These are phyloP conservation scores for Neopestalotiopsis rosae DNA, from an alignment of 2,329 filamentous ascomycete species.

Conservation along the genomic window DNA sequence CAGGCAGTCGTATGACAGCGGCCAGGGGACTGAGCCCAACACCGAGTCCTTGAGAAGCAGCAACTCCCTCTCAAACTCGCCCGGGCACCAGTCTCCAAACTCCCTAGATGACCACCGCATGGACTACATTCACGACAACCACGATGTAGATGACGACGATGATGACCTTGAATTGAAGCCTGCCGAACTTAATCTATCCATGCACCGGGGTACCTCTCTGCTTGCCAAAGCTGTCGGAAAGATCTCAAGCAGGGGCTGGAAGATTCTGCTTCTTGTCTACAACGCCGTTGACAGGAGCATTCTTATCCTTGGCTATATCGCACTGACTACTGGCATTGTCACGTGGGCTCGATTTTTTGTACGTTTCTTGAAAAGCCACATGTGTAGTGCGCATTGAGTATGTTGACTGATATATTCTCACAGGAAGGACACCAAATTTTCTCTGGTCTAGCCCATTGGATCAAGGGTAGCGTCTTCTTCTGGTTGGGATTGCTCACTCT, in stretches of 20 bases:
- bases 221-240: constrained; percentile 58
- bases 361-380: constrained; percentile 46
- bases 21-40: constrained; percentile 74
- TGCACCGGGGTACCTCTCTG: constrained; percentile 56
- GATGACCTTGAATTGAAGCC: constrained; percentile 47
- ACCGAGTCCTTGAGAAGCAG: constrained; percentile 71
- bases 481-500: constrained; percentile 89
- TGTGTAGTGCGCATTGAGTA: background rate
- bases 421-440: constrained; percentile 75
- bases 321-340: constrained; percentile 73
- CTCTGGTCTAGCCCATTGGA: constrained; percentile 88
- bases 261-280: constrained; percentile 64
- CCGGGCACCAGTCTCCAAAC: constrained; percentile 48
- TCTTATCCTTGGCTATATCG: constrained; percentile 77
- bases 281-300: constrained; percentile 76
- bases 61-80: constrained; percentile 63
- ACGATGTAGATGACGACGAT: constrained; percentile 41
- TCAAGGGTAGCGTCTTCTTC: constrained; percentile 95
- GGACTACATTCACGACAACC: constrained; percentile 43
- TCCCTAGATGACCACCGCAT: constrained; percentile 44
- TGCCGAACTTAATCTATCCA: constrained; percentile 49
- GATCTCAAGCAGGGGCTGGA: constrained; percentile 62
- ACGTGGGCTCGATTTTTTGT: constrained; percentile 86
- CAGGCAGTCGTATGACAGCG: constrained; percentile 73
- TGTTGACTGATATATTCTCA: constrained; percentile 21